phyloP scores from a whole-genome alignment of 306 rosid species.

The Prunus kanzakura region DNA sequence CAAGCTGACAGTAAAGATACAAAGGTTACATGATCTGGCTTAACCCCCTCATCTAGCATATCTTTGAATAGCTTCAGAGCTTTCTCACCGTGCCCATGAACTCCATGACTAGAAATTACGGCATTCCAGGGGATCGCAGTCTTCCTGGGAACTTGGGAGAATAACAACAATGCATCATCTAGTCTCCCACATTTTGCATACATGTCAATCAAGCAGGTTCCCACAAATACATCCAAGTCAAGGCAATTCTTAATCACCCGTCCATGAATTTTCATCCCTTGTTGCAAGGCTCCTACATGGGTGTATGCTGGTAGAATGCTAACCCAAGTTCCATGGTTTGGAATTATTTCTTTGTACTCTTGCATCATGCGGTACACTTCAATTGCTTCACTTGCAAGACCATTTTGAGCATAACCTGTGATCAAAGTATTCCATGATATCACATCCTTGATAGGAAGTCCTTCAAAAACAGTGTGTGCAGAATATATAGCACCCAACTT shows the following conservation, averaged over 20 bases:
- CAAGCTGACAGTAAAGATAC: slow-evolving; percentile 46
- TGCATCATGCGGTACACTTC: slow-evolving; percentile 38
- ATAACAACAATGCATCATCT: slow-evolving; percentile 43
- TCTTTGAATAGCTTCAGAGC: slow-evolving; percentile 39
- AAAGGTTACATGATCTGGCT: slow-evolving; percentile 44
- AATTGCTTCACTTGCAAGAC: slow-evolving; percentile 47
- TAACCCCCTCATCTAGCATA: slow-evolving; percentile 33
- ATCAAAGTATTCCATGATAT: slow-evolving; percentile 50
- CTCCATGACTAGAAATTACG: slow-evolving; percentile 45
- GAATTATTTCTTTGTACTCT: slow-evolving; percentile 24
- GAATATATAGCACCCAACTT: slow-evolving; percentile 40
- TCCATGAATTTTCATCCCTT: slow-evolving; percentile 52
- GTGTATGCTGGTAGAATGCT: slow-evolving; percentile 45
- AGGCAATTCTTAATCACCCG: slow-evolving; percentile 37
- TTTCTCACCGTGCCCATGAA: slow-evolving; percentile 44
- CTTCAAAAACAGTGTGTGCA: slow-evolving; percentile 34
- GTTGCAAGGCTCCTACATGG: slow-evolving; percentile 42
- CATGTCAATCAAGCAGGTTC: slow-evolving; percentile 49
- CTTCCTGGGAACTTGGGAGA: slow-evolving; percentile 32
- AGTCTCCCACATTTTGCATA: slow-evolving; percentile 55
- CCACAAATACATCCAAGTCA: slow-evolving; percentile 40
- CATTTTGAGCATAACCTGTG: slow-evolving; percentile 51
- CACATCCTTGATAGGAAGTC: slow-evolving; percentile 37
- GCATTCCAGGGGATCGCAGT: slow-evolving; percentile 44
- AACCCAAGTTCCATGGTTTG: slow-evolving; percentile 52